phyloP scores from a whole-genome alignment of 208 protist genomes.

The Trypanosoma lewisi region DNA sequence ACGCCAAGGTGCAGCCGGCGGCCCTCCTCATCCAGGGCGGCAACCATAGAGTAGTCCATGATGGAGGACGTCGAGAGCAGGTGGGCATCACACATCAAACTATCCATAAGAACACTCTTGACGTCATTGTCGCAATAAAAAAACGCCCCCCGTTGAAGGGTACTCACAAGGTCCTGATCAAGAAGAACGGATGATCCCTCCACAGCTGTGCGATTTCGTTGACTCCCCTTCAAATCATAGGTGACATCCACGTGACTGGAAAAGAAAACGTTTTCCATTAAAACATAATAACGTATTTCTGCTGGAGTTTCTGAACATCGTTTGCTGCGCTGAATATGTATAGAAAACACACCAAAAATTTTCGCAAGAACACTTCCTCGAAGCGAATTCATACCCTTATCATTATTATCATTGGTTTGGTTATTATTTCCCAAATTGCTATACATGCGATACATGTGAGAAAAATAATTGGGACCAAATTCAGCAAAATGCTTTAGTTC shows the following conservation, averaged over 20 bases:
- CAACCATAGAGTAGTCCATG: conserved; percentile 85
- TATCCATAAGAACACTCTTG: conserved; percentile 52
- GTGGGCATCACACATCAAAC: conserved; percentile 50
- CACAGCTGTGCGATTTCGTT: conserved; percentile 67
- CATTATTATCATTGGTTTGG: background rate
- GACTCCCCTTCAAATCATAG: conserved; percentile 86
- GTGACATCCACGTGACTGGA: conserved; percentile 17
- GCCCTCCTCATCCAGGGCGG: conserved; percentile 22
- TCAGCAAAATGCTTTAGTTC: conserved; percentile 70
- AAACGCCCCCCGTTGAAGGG: conserved; percentile 46
- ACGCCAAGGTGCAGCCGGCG: conserved; percentile 42
- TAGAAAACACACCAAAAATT: conserved; percentile 37
- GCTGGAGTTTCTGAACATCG: conserved; percentile 11
- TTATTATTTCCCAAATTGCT: background rate
- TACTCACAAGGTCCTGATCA: conserved; percentile 66
- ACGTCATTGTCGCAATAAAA: conserved; percentile 56
- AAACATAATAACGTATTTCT: conserved; percentile 60
- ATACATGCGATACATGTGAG: conserved; percentile 36
- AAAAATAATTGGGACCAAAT: conserved; percentile 54
- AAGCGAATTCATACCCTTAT: background rate
- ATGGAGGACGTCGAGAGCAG: conserved; percentile 48
- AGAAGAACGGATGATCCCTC: conserved; percentile 54
- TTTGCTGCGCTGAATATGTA: conserved; percentile 19
- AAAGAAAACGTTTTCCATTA: conserved; percentile 63
- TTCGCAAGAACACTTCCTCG: conserved; percentile 27